These are phyloP conservation scores for Rugosomyces carneus DNA, from an alignment of 1,284 basidiomycete species.

Conservation along the genomic window DNA sequence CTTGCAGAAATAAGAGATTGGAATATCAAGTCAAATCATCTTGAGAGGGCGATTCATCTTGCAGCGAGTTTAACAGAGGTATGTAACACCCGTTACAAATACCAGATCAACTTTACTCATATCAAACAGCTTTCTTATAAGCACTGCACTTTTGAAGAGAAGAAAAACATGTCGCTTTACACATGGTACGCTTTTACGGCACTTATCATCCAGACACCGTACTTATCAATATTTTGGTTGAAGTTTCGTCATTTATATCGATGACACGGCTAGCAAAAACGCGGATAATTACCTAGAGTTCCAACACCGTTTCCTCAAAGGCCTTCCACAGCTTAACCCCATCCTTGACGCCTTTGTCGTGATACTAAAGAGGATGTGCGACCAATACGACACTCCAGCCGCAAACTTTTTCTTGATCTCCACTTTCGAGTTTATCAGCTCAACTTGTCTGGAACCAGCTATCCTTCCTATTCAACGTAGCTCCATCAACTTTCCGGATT, in stretches of 20 bases:
- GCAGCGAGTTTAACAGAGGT: slow-evolving; percentile 12
- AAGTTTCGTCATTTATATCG: slow-evolving; percentile 15
- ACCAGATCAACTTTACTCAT: background rate
- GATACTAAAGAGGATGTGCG: slow-evolving; percentile 7
- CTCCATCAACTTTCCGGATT: slow-evolving; percentile 12
- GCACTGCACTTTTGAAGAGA: slow-evolving; percentile 13
- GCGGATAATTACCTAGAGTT: slow-evolving; percentile 8
- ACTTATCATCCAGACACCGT: background rate
- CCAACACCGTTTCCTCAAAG: slow-evolving; percentile 11
- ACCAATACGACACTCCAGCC: slow-evolving; percentile 11
- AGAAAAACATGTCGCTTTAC: slow-evolving; percentile 11
- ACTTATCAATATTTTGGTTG: background rate
- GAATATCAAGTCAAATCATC: background rate
- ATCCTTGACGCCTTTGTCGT: slow-evolving; percentile 11
- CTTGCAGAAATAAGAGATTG: slow-evolving; percentile 2
- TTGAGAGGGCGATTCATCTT: slow-evolving; percentile 5
- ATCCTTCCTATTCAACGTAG: slow-evolving; percentile 1
- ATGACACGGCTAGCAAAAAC: slow-evolving; percentile 19
- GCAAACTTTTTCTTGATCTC: slow-evolving; percentile 14
- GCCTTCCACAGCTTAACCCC: slow-evolving; percentile 14
- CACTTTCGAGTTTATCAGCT: slow-evolving; percentile 12
- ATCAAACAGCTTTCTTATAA: slow-evolving; percentile 6
- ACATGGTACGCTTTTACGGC: slow-evolving; percentile 7
- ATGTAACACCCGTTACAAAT: background rate
- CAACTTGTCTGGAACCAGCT: slow-evolving; percentile 13